phyloP scores from a whole-genome alignment of 1,284 basidiomycete species.

The Athelia psychrophila region DNA sequence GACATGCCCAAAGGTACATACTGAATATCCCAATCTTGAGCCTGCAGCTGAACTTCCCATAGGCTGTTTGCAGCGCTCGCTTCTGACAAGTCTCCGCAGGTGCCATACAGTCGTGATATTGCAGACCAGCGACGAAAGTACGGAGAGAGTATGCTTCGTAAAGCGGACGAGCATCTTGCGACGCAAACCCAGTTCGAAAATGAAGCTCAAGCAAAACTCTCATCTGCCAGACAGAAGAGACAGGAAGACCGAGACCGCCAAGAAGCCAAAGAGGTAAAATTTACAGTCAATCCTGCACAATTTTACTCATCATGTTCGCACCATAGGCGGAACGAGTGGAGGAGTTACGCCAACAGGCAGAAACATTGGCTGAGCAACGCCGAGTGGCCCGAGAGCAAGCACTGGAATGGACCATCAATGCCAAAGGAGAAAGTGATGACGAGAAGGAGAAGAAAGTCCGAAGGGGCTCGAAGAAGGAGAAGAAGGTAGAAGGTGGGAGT shows the following conservation, averaged over 20 bases:
- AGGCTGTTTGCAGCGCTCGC: slow-evolving; percentile 85
- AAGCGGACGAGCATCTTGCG: slow-evolving; percentile 74
- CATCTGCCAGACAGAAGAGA: slow-evolving; percentile 66
- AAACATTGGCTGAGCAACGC: slow-evolving; percentile 73
- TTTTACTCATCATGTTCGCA: slow-evolving; percentile 1
- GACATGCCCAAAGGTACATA: slow-evolving; percentile 83
- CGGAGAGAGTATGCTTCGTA: slow-evolving; percentile 79
- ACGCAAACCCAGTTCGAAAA: slow-evolving; percentile 75
- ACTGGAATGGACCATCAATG: slow-evolving; percentile 68
- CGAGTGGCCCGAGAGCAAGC: slow-evolving; percentile 77
- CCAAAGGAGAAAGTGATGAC: slow-evolving; percentile 63
- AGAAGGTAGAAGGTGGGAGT: slow-evolving; percentile 47
- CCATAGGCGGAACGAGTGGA: slow-evolving; percentile 54
- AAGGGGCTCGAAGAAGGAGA: slow-evolving; percentile 51
- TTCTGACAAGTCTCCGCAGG: slow-evolving; percentile 59
- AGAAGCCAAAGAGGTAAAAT: slow-evolving; percentile 55
- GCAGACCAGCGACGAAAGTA: slow-evolving; percentile 88
- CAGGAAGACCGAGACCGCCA: slow-evolving; percentile 63
- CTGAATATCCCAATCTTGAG: not conserved
- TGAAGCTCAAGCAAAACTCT: slow-evolving; percentile 70
- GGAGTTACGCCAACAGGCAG: slow-evolving; percentile 56
- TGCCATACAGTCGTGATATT: slow-evolving; percentile 86
- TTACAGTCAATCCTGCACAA: not conserved
- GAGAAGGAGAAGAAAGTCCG: slow-evolving; percentile 67
- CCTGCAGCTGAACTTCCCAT: not conserved